These are phyloP conservation scores for Aspergillus bertholletiae DNA, from an alignment of 495 filamentous ascomycete species.

Conservation along the genomic window DNA sequence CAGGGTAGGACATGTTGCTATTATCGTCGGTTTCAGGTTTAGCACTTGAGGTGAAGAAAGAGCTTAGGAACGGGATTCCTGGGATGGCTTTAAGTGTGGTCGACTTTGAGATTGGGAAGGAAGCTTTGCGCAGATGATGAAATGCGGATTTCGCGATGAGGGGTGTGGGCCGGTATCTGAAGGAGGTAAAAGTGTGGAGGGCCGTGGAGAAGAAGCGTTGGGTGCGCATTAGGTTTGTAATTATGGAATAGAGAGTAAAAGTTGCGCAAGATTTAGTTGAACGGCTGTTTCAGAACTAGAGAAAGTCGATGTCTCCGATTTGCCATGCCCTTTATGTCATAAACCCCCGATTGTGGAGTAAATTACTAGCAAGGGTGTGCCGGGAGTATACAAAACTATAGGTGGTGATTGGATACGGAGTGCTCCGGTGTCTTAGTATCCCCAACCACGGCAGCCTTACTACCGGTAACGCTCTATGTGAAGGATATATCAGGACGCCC, in stretches of 20 bases:
- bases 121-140: slow-evolving; percentile 17
- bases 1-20: slow-evolving; percentile 77
- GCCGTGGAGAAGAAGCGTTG: slow-evolving; percentile 44
- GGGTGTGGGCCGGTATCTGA: slow-evolving; percentile 20
- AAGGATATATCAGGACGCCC: no score
- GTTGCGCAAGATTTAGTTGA: neutral
- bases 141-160: slow-evolving; percentile 30
- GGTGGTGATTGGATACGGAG: no score
- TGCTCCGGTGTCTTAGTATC: no score
- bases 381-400: no score
- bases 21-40: slow-evolving; percentile 31
- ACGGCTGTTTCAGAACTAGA: no score
- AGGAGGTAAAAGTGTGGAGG: slow-evolving; percentile 46
- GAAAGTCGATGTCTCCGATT: no score
- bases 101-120: slow-evolving; percentile 32
- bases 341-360: no score
- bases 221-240: slow-evolving; percentile 50
- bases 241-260: neutral
- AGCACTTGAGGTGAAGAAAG: slow-evolving; percentile 66
- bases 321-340: no score
- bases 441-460: no score
- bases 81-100: slow-evolving; percentile 57
- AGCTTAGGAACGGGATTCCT: slow-evolving; percentile 70
- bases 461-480: no score
- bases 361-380: no score